A percentile compares a stretch with the other conserved stretches of the same genome.
These are phyloP conservation scores for Phialocephala sp. DNA, from an alignment of 2,329 filamentous ascomycete species.

Conservation along the genomic window DNA sequence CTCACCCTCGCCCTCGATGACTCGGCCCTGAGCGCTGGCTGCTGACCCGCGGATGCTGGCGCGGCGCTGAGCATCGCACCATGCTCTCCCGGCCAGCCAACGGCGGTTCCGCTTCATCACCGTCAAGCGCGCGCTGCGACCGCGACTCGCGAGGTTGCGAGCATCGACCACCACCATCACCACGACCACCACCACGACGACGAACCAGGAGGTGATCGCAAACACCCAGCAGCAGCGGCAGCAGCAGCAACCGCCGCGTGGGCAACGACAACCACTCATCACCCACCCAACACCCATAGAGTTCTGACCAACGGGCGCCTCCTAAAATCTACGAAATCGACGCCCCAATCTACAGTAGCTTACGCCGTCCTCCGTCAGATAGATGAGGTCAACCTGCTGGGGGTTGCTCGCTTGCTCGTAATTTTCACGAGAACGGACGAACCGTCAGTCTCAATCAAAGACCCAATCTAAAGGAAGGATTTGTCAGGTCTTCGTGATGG, in stretches of 20 bases:
- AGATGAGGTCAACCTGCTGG: not conserved
- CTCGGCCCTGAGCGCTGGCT: not conserved
- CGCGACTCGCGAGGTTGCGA: too few species aligned
- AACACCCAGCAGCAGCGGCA: too few species aligned
- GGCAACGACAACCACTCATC: not conserved
- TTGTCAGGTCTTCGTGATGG: constrained; percentile 5
- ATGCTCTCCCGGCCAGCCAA: too few species aligned
- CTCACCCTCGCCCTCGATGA: not conserved
- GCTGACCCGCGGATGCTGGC: not conserved
- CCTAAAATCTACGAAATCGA: too few species aligned
- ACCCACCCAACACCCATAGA: not conserved
- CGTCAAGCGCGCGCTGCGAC: not conserved
- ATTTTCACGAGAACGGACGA: not conserved
- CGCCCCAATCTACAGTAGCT: not conserved
- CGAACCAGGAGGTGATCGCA: too few species aligned
- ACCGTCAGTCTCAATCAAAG: not conserved
- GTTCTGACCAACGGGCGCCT: not conserved
- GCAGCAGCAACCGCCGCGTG: not conserved
- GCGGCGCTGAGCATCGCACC: constrained; percentile 1
- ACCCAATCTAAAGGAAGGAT: constrained; percentile 1
- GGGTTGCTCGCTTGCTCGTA: not conserved
- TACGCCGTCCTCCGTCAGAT: not conserved
- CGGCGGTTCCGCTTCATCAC: not conserved
- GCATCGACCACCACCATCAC: too few species aligned
- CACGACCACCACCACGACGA: too few species aligned